Base-by-base conservation (phyloP, 177 flowering plant genomes). In the Vitis hybrid region DNA sequence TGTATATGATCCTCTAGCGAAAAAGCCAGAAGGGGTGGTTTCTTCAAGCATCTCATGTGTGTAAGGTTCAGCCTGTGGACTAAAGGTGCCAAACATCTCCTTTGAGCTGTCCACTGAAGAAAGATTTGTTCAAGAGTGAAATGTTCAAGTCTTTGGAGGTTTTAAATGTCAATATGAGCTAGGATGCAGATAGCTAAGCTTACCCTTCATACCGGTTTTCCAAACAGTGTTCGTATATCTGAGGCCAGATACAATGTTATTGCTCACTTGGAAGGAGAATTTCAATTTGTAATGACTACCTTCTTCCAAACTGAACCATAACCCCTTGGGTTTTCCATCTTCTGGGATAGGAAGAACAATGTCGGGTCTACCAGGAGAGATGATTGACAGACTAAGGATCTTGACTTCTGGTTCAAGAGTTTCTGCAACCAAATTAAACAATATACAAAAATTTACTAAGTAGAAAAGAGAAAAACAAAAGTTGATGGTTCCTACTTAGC, bases 191-290 rank as follows among this genome's bases (percentile, higher is more conserved):
- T n/a, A 53, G 53, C 65, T 75, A 27, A 27, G 30, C 30, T 27
- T 78, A 88, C 94, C 94, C 63, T 84, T 87, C 51, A 88, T 58
- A 41, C 90, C 92, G 71, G 94, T 81, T 81, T 88, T 90, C 94
- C 94, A 90, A 50, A 90, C 91, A 21, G 85, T 80, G 73, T 88
- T 90, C 66, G 88, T 82, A 78, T 90, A 90, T 69, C 57, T 86
- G 17, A 90, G 85, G 58, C 94, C 91, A 63, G 92, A 85, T 14
- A 90, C 94, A 70, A 90, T 88, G 85, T 90, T 88, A 65, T 86
- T 88, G 77, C 71, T 71, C 59, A 90, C 94, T 58, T 71, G 58
- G 71, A 90, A 85, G 21, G 92, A 18, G 80, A 90, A 84, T 57
- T 77, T 83, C 74, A 90, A 71, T 69, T 72, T 80, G 85, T 90